Evolutionary conservation across 2,329 filamentous ascomycete species (phyloP).

Genomic region (Fusarium sp.): DNA sequence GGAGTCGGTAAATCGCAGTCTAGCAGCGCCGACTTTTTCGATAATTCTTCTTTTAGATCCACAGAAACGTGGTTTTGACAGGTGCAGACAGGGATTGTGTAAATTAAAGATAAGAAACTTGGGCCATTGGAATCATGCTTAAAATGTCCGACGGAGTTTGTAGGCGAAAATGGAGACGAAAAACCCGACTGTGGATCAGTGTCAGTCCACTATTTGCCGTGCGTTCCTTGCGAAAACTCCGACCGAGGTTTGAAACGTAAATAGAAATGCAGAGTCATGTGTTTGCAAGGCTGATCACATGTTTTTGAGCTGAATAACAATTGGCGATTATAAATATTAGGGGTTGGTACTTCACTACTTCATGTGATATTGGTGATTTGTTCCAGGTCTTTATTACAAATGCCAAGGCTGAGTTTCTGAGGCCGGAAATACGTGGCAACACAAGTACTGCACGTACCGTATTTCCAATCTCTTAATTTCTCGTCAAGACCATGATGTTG

Average conservation of each 20-base stretch:
- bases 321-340: constrained; percentile 10
- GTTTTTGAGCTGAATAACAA: neutral
- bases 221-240: neutral
- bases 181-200: constrained; percentile 21
- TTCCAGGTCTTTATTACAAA: neutral
- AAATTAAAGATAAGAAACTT: neutral
- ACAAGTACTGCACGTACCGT: too few species aligned
- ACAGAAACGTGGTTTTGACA: constrained; percentile 8
- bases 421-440: neutral
- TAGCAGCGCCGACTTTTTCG: neutral
- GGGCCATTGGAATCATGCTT: neutral
- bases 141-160: constrained; percentile 33
- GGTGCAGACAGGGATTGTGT: neutral
- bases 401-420: neutral
- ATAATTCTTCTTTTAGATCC: neutral
- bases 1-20: constrained; percentile 4
- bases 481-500: too few species aligned
- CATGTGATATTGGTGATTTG: neutral
- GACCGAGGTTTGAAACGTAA: neutral
- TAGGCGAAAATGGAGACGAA: neutral
- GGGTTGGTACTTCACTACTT: neutral
- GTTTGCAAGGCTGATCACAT: constrained; percentile 23
- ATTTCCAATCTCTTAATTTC: neutral
- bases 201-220: constrained; percentile 27
- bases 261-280: neutral